Evolutionary conservation across 768 basidiomycete genomes (phyloP).

Genomic region (Naganishia antarctica): DNA sequence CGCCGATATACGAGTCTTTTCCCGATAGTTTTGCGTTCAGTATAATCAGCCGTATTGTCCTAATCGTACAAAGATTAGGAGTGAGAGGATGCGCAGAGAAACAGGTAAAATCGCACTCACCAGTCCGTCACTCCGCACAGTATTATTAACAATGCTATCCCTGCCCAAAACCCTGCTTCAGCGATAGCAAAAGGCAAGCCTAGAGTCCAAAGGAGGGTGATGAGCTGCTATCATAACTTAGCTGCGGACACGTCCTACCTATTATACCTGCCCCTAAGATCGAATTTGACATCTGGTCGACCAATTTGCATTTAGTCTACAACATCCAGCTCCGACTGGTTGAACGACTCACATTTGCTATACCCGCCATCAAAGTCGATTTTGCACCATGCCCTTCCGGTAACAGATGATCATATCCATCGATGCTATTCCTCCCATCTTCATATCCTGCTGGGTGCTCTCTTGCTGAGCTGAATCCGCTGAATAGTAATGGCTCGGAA

Average conservation of each 20-base stretch:
- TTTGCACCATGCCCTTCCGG: slow-evolving; percentile 37
- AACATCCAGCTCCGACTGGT: background rate
- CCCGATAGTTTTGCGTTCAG: slow-evolving; percentile 94
- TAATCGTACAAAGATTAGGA: slow-evolving; percentile 56
- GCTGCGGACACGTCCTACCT: too few relatives aligned
- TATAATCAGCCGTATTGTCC: slow-evolving; percentile 96
- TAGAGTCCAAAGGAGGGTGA: slow-evolving; percentile 45
- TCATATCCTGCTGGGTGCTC: slow-evolving; percentile 4
- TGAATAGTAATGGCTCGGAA: slow-evolving; percentile 7
- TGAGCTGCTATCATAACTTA: too few relatives aligned
- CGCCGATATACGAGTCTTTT: slow-evolving; percentile 75
- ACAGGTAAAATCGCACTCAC: slow-evolving; percentile 16
- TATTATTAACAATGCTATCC: slow-evolving; percentile 71
- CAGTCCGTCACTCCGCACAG: slow-evolving; percentile 71
- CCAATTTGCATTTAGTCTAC: too few relatives aligned
- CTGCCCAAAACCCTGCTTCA: slow-evolving; percentile 89
- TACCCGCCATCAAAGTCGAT: slow-evolving; percentile 53
- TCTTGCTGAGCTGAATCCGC: background rate
- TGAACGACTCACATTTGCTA: slow-evolving; percentile 74
- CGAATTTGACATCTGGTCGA: slow-evolving; percentile 94
- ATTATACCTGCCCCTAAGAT: slow-evolving; percentile 82
- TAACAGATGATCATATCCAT: background rate
- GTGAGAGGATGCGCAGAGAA: background rate
- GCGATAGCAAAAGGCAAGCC: slow-evolving; percentile 90
- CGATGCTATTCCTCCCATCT: background rate